Evolutionary conservation across 768 basidiomycete species (phyloP).

Genomic region (Gymnopilus junonius): DNA sequence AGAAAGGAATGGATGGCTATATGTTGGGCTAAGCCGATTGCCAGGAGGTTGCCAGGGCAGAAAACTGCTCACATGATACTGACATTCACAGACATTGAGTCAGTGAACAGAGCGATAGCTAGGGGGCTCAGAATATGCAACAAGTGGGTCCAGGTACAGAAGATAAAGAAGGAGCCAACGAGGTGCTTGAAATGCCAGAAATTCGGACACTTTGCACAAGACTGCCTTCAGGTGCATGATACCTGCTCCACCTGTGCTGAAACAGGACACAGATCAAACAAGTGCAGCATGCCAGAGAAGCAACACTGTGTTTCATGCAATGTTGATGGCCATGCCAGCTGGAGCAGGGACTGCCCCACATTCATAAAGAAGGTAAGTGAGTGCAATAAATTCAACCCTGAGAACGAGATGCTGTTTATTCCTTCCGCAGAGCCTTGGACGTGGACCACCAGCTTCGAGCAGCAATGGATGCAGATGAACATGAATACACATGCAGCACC

Average conservation of each 20-base stretch:
- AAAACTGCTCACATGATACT: slow-evolving; percentile 14
- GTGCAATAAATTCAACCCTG: slow-evolving; percentile 12
- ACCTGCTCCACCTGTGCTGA: slow-evolving; percentile 18
- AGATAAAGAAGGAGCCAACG: slow-evolving; percentile 18
- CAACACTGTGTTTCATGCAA: slow-evolving; percentile 20
- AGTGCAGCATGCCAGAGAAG: background rate
- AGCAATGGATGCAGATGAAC: no score
- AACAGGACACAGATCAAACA: slow-evolving; percentile 8
- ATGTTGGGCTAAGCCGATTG: slow-evolving; percentile 16
- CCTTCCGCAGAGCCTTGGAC: slow-evolving; percentile 22
- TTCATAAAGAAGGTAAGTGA: slow-evolving; percentile 18
- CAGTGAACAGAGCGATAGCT: slow-evolving; percentile 16
- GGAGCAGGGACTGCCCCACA: slow-evolving; percentile 20
- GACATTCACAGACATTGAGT: slow-evolving; percentile 4
- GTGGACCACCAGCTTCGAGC: background rate
- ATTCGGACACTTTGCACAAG: slow-evolving; percentile 19
- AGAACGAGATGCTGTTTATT: slow-evolving; percentile 23
- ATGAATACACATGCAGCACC: no score
- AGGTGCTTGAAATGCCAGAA: slow-evolving; percentile 28
- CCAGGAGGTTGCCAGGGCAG: background rate
- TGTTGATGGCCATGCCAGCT: slow-evolving; percentile 20
- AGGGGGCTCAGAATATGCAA: no score
- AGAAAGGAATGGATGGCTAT: background rate
- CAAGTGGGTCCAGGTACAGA: background rate
- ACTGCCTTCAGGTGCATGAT: slow-evolving; percentile 13